Percentiles rank a stretch among this genome's conserved stretches.
phyloP scores from a whole-genome alignment of 2,329 filamentous ascomycete species.

The Rhynchosporium graminicola region DNA sequence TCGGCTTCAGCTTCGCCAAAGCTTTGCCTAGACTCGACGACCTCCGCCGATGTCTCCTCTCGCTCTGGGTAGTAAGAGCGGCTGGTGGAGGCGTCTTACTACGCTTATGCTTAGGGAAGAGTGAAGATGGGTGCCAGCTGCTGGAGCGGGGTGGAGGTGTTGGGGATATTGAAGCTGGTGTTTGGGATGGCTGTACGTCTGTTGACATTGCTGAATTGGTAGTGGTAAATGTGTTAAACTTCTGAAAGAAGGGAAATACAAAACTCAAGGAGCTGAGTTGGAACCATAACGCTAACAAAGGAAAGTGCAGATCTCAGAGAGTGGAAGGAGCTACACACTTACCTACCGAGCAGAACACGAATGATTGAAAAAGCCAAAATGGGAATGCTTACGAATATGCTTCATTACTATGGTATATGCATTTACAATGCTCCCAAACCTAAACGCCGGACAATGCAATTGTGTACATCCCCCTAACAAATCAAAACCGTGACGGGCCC shows the following conservation, averaged over 20 bases:
- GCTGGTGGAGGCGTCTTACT: slow-evolving; percentile 12
- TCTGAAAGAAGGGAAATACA: not conserved
- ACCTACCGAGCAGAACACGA: not conserved
- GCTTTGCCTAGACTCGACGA: slow-evolving; percentile 11
- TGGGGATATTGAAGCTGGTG: slow-evolving; percentile 7
- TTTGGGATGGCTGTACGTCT: slow-evolving; percentile 13
- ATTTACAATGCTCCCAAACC: not conserved
- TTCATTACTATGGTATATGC: slow-evolving; percentile 21
- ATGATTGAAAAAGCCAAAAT: not conserved
- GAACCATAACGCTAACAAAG: not conserved
- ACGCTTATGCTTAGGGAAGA: slow-evolving; percentile 11
- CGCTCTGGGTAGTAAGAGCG: slow-evolving; percentile 6
- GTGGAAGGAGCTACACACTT: not conserved
- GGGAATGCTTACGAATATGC: slow-evolving; percentile 8
- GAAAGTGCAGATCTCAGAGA: not conserved
- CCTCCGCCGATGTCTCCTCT: slow-evolving; percentile 6
- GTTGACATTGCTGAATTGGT: slow-evolving; percentile 16
- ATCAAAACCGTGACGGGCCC: slow-evolving; percentile 35
- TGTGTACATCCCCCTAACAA: not conserved
- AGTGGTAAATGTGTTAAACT: slow-evolving; percentile 7
- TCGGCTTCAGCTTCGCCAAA: slow-evolving; percentile 10
- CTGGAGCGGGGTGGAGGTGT: slow-evolving; percentile 7
- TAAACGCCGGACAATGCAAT: slow-evolving; percentile 17
- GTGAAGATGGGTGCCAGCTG: slow-evolving; percentile 12
- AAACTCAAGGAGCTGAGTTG: not conserved